phyloP scores from a whole-genome alignment of 148 eudicot species.

The Rhododendron molle region DNA sequence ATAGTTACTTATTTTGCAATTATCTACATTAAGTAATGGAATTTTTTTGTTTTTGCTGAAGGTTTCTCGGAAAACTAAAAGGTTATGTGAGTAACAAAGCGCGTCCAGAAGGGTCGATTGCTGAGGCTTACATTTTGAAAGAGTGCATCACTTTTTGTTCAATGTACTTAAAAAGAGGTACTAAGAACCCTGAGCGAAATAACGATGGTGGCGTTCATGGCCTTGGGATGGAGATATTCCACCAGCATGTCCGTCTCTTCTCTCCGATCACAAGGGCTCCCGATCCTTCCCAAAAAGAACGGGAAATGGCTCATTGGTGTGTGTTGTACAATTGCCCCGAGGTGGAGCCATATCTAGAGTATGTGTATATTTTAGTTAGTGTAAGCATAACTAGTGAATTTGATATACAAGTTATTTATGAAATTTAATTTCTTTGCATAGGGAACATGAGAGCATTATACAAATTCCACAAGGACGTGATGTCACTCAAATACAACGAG shows the following conservation, averaged over 20 bases:
- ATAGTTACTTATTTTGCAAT: not conserved
- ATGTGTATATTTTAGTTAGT: not conserved
- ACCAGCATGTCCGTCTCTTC: not conserved
- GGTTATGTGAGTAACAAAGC: not conserved
- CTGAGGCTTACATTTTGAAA: constrained; percentile 4
- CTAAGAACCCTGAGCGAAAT: not conserved
- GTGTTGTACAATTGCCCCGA: not conserved
- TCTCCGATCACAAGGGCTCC: not conserved
- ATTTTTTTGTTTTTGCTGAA: not conserved
- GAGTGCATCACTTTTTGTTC: constrained; percentile 2
- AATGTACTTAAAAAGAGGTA: not conserved
- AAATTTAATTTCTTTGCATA: not conserved
- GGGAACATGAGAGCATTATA: not conserved
- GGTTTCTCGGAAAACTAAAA: not conserved
- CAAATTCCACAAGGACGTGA: not conserved
- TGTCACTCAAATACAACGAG: not conserved
- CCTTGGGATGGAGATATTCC: not conserved
- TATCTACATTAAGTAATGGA: not conserved
- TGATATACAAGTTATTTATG: not conserved
- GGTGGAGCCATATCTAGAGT: constrained; percentile 5
- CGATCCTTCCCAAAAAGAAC: not conserved
- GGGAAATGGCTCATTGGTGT: not conserved
- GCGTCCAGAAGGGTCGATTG: constrained; percentile 8
- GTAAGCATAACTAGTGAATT: not conserved
- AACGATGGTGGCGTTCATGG: not conserved